Percentiles rank a stretch among this genome's conserved stretches.
These are phyloP conservation scores for Camellia oleifera DNA, from an alignment of 179 eudicot species.

Conservation along the genomic window DNA sequence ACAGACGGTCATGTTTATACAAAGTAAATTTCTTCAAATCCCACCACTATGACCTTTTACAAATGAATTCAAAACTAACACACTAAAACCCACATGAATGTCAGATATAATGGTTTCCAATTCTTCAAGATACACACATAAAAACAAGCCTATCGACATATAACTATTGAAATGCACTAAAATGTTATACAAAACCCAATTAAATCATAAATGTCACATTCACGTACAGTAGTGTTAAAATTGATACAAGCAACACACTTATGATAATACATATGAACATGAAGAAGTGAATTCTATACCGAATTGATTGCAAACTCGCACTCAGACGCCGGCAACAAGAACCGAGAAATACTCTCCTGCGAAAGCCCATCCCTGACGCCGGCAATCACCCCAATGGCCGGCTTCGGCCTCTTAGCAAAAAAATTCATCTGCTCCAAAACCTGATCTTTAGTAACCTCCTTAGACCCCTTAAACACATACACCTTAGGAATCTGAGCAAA, in stretches of 20 bases:
- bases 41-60: neutral
- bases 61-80: neutral
- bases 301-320: constrained; percentile 77
- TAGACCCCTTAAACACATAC: constrained; percentile 79
- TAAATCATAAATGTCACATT: no score
- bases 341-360: constrained; percentile 63
- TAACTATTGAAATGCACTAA: no score
- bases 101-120: neutral
- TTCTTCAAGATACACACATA: neutral
- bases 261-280: no score
- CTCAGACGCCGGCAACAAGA: constrained; percentile 83
- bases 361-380: constrained; percentile 87
- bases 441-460: constrained; percentile 79
- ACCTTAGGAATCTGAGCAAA: constrained; percentile 71
- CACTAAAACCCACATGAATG: neutral
- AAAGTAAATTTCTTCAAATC: neutral
- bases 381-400: constrained; percentile 68
- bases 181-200: neutral
- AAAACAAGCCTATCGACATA: neutral
- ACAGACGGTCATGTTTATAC: neutral
- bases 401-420: constrained; percentile 59
- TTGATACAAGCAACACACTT: neutral
- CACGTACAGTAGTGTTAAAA: neutral
- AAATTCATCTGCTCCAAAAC: constrained; percentile 82
- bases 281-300: constrained; percentile 39